A percentile compares a stretch with the other conserved stretches of the same genome.
Conservation (phyloP, 2,329 filamentous ascomycete genomes). For the Ophiocordyceps australis region DNA sequence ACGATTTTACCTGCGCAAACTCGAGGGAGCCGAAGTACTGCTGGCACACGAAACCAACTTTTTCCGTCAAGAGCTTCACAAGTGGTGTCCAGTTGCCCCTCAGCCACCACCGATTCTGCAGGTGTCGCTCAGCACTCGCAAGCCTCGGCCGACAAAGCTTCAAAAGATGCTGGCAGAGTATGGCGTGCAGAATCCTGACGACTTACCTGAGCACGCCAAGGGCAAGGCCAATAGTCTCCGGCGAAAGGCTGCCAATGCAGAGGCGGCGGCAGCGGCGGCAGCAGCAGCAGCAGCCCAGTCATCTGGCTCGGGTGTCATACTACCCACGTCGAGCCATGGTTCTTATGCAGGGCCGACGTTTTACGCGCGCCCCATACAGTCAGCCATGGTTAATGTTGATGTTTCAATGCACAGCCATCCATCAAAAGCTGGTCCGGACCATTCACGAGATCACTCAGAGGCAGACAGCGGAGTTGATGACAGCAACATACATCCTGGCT, state of each 20-base stretch:
- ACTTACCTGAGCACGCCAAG: slow-evolving; percentile 67
- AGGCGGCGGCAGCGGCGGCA: slow-evolving; percentile 24
- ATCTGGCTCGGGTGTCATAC: slow-evolving; percentile 4
- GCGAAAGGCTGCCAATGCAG: slow-evolving; percentile 48
- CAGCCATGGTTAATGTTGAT: slow-evolving; percentile 3
- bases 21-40: slow-evolving; percentile 90
- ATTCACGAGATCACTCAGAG: too few relatives aligned
- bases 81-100: slow-evolving; percentile 80
- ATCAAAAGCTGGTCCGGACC: slow-evolving; percentile 17
- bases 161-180: slow-evolving; percentile 86
- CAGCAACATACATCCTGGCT: slow-evolving; percentile 19
- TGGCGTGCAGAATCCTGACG: slow-evolving; percentile 77
- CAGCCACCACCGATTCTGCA: slow-evolving; percentile 73
- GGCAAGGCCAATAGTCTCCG: slow-evolving; percentile 60
- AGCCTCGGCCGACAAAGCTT: slow-evolving; percentile 89
- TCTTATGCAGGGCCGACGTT: slow-evolving; percentile 9
- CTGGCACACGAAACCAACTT: slow-evolving; percentile 92
- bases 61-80: slow-evolving; percentile 88
- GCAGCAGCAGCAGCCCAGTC: slow-evolving; percentile 4
- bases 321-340: slow-evolving; percentile 6
- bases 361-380: slow-evolving; percentile 7
- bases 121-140: slow-evolving; percentile 77
- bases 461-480: slow-evolving; percentile 10
- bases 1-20: slow-evolving; percentile 89
- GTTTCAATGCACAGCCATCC: slow-evolving; percentile 11